Percentiles rank a stretch among this genome's conserved stretches.
These are phyloP conservation scores for Cyberlindnera euphorbiae DNA, from an alignment of 805 yeast species.

Conservation along the genomic window DNA sequence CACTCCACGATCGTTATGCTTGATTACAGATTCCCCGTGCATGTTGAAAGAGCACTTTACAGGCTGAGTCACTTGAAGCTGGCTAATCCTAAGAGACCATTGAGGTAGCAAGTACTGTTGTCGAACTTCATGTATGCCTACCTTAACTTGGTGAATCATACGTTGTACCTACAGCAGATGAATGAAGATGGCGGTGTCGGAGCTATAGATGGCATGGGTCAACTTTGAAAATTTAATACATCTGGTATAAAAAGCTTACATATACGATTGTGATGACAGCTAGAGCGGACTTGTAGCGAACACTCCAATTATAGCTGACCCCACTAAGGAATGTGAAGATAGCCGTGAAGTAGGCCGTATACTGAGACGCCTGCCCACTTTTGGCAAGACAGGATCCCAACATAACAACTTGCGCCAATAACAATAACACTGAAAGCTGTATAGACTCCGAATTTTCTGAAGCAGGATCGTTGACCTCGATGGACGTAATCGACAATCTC, in stretches of 20 bases:
- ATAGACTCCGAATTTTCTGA: no score
- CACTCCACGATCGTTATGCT: slow-evolving; percentile 74
- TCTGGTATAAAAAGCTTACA: no score
- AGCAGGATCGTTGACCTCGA: neutral
- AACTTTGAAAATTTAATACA: no score
- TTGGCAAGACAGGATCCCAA: no score
- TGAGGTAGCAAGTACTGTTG: slow-evolving; percentile 86
- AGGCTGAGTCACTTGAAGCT: slow-evolving; percentile 87
- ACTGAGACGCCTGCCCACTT: no score
- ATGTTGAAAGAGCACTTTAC: slow-evolving; percentile 94
- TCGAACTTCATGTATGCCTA: slow-evolving; percentile 98
- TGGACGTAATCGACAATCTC: slow-evolving; percentile 1
- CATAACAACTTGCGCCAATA: no score
- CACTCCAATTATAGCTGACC: no score
- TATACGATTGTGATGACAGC: no score
- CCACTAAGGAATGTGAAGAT: no score
- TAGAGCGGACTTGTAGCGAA: no score
- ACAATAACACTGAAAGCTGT: no score
- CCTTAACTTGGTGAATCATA: slow-evolving; percentile 89
- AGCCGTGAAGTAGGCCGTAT: no score
- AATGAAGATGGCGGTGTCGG: slow-evolving; percentile 29
- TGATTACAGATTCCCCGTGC: slow-evolving; percentile 85
- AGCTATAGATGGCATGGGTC: neutral
- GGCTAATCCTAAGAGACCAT: slow-evolving; percentile 88
- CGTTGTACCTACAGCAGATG: slow-evolving; percentile 66